These are phyloP conservation scores for Mariannaea elegans DNA, from an alignment of 2,329 filamentous ascomycete genomes.

Conservation along the genomic window DNA sequence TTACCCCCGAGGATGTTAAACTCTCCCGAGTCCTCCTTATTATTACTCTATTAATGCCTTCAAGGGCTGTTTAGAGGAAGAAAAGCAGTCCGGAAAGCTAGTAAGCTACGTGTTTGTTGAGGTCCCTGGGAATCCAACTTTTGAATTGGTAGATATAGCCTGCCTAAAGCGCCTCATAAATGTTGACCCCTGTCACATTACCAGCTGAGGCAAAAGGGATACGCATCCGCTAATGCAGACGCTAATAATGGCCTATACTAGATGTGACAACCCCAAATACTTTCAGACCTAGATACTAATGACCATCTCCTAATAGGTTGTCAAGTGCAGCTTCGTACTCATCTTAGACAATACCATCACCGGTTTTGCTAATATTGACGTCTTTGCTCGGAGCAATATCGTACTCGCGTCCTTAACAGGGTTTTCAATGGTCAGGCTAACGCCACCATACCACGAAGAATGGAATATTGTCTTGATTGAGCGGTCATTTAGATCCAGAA, in stretches of 20 bases:
- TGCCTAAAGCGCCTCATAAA: slow-evolving; percentile 52
- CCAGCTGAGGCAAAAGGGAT: too few species aligned
- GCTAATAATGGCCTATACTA: too few species aligned
- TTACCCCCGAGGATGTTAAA: too few species aligned
- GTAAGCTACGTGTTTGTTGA: slow-evolving; percentile 61
- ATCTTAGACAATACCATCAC: slow-evolving; percentile 59
- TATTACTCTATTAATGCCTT: slow-evolving; percentile 57
- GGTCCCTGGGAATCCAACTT: slow-evolving; percentile 48
- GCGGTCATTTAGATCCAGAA: too few species aligned
- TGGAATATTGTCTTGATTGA: too few species aligned
- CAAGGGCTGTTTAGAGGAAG: slow-evolving; percentile 54
- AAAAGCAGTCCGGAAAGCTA: slow-evolving; percentile 48
- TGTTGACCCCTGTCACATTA: too few species aligned
- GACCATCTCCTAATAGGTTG: slow-evolving; percentile 36
- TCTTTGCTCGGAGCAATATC: slow-evolving; percentile 58
- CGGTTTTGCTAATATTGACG: slow-evolving; percentile 59
- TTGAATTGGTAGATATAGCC: slow-evolving; percentile 45
- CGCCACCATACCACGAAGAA: too few species aligned
- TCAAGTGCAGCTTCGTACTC: slow-evolving; percentile 55
- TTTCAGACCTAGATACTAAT: background rate
- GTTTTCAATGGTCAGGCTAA: slow-evolving; percentile 66
- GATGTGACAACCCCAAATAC: too few species aligned
- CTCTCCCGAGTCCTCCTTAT: too few species aligned
- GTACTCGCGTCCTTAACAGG: slow-evolving; percentile 65
- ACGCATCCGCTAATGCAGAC: too few species aligned